Percentiles rank a stretch among this genome's conserved stretches.
Conservation (phyloP, 1,284 basidiomycete species). For the Trametes pubescens region DNA sequence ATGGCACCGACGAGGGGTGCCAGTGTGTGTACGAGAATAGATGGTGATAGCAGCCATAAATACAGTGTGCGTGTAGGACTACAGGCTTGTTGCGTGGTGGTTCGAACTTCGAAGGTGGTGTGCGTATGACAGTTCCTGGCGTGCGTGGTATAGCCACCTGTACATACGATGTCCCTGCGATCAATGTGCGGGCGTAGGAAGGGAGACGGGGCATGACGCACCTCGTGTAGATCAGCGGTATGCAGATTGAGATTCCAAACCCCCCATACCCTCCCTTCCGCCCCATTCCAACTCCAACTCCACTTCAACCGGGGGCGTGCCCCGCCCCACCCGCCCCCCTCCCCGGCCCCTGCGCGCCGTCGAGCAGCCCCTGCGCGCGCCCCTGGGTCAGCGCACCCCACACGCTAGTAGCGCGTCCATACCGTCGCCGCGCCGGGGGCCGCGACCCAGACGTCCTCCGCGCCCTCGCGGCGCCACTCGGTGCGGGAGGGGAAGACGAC, state of each 20-base stretch:
- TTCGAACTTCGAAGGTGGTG: neutral
- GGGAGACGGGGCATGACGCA: neutral
- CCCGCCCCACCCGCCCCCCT: neutral
- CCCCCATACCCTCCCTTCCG: too few relatives aligned
- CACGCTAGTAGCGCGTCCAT: conserved; percentile 28
- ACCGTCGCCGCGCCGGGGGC: conserved; percentile 25
- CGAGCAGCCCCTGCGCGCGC: too few relatives aligned
- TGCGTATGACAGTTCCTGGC: neutral
- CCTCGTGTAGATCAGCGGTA: neutral
- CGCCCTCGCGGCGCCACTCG: conserved; percentile 48
- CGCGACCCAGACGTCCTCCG: conserved; percentile 43
- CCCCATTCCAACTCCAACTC: neutral
- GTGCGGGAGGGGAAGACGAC: conserved; percentile 65
- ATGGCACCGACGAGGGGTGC: neutral
- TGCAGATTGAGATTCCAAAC: too few relatives aligned
- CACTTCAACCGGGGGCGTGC: too few relatives aligned
- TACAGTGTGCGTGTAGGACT: conserved; percentile 3
- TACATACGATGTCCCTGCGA: too few relatives aligned
- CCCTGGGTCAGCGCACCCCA: neutral
- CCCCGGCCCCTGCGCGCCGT: neutral
- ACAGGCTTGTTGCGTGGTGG: neutral
- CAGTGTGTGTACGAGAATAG: neutral
- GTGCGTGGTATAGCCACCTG: too few relatives aligned
- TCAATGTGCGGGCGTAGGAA: neutral
- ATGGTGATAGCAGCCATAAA: conserved; percentile 1